Evolutionary conservation across 257 asterid species (phyloP), one percentile per base, ranked within the genome.

Genomic region (Agastache rugosa): DNA sequence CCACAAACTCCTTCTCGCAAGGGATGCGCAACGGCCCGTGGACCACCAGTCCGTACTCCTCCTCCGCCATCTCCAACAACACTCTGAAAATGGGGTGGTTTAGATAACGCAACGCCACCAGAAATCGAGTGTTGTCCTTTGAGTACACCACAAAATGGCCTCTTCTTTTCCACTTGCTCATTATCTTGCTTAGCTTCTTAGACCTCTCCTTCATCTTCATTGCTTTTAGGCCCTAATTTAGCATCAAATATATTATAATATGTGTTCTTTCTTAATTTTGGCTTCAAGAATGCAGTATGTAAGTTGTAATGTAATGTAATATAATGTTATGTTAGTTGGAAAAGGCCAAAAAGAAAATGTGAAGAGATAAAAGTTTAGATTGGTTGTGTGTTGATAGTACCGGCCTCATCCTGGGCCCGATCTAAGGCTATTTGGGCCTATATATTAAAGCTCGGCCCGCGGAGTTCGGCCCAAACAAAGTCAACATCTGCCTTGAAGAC

Each of bases 41-140:
- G 48, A 44, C 72, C 0, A 75, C 74, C 44, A 64, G 66, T 8
- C 90, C 86, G 29, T 85, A 83, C 75, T 87, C 89, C 61, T 85
- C 90, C 67, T 87, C 86, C 23, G 89, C 90, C 90, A 87, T 87
- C 73, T 85, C 86, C 17, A 85, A 20, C 63, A 87, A 50, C 65
- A 87, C 90, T 69, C 81, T 75, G 79, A 87, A 80, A 51, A 85
- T 85, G 1, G 93, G 90, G 69, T 83, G 87, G 27, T 87, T 79
- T 44, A 85, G 72, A 72, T 74, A 84, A 14, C 81, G 72, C 15
- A 83, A 55, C 2, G 90, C 84, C 14, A 85, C 79, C 6, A 67
- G 76, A 48, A 83, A 83, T 20, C 79, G 79, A 41, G 78, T 72
- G 72, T 81, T 81, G 75, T 85, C 90, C 63, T 76, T 87, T 1